phyloP scores from a whole-genome alignment of 2,329 filamentous ascomycete genomes.

The Alternaria tenuissima region DNA sequence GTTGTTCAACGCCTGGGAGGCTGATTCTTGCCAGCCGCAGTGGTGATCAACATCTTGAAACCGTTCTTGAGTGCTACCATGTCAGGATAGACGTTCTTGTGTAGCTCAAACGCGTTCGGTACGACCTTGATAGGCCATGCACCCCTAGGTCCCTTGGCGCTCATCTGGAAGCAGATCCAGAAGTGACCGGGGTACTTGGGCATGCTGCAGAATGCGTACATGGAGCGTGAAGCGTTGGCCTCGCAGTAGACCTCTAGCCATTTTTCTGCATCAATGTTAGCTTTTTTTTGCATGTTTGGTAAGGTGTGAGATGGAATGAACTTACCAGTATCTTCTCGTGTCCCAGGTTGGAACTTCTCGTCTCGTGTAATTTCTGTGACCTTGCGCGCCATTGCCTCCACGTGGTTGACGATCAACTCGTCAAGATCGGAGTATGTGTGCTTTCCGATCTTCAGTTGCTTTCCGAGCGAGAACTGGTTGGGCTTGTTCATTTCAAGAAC shows the following conservation, averaged over 20 bases:
- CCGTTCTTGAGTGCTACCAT: slow-evolving; percentile 96
- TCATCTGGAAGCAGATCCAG: slow-evolving; percentile 94
- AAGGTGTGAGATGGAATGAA: slow-evolving; percentile 19
- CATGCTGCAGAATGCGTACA: slow-evolving; percentile 96
- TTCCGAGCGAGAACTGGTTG: slow-evolving; percentile 93
- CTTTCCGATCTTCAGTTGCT: slow-evolving; percentile 84
- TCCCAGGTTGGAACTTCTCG: slow-evolving; percentile 90
- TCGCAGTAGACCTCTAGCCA: slow-evolving; percentile 97
- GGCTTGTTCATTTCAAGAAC: slow-evolving; percentile 97
- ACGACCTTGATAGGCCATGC: slow-evolving; percentile 89
- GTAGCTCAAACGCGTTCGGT: slow-evolving; percentile 90
- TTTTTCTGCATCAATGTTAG: slow-evolving; percentile 68
- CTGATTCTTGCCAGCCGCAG: slow-evolving; percentile 18
- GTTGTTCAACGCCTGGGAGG: slow-evolving; percentile 15
- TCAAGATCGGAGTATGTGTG: slow-evolving; percentile 96
- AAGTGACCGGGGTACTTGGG: slow-evolving; percentile 93
- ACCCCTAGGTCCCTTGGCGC: slow-evolving; percentile 74
- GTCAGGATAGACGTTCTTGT: slow-evolving; percentile 88
- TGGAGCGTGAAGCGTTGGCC: slow-evolving; percentile 91
- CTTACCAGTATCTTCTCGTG: slow-evolving; percentile 84
- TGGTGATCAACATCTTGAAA: slow-evolving; percentile 81
- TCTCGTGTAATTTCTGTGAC: slow-evolving; percentile 95
- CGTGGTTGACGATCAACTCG: slow-evolving; percentile 95
- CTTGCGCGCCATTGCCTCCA: slow-evolving; percentile 97
- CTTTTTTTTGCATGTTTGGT: background rate